A percentile compares a stretch with the other conserved stretches of the same genome.
Evolutionary conservation across 306 rosid species (phyloP).

Genomic region (Sindora glabra): DNA sequence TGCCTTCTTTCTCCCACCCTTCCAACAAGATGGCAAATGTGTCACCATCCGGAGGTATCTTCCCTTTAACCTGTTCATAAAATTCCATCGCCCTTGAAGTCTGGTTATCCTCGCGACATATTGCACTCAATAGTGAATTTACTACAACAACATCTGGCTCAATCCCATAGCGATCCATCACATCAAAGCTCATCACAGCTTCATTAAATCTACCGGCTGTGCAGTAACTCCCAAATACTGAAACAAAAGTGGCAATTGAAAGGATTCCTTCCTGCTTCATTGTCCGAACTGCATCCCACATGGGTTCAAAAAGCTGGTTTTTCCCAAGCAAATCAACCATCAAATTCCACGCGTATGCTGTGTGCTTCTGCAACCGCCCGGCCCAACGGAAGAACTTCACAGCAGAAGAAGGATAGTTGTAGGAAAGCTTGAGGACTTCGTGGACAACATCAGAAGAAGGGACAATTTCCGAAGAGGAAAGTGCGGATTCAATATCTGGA

Average conservation of each 20-base stretch:
- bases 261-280: conserved; percentile 50
- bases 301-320: conserved; percentile 54
- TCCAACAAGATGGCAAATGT: conserved; percentile 51
- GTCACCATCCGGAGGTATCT: conserved; percentile 46
- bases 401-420: conserved; percentile 53
- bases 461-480: conserved; percentile 34
- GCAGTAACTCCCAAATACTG: conserved; percentile 56
- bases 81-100: conserved; percentile 36
- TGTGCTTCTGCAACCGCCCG: conserved; percentile 27
- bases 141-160: conserved; percentile 39
- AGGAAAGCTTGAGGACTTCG: conserved; percentile 46
- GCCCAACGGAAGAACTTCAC: conserved; percentile 77
- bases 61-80: conserved; percentile 32
- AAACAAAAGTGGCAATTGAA: conserved; percentile 41
- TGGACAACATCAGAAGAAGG: conserved; percentile 33
- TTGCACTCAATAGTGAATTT: conserved; percentile 52
- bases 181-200: conserved; percentile 59
- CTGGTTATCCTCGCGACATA: conserved; percentile 41
- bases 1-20: conserved; percentile 67
- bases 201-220: conserved; percentile 36
- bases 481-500: conserved; percentile 32
- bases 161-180: conserved; percentile 53
- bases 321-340: conserved; percentile 62
- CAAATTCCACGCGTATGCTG: conserved; percentile 53
- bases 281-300: conserved; percentile 71